Evolutionary conservation across 257 asterid species (phyloP), one percentile per base, ranked within the genome.

Genomic region (Ocimum tenuiflorum): DNA sequence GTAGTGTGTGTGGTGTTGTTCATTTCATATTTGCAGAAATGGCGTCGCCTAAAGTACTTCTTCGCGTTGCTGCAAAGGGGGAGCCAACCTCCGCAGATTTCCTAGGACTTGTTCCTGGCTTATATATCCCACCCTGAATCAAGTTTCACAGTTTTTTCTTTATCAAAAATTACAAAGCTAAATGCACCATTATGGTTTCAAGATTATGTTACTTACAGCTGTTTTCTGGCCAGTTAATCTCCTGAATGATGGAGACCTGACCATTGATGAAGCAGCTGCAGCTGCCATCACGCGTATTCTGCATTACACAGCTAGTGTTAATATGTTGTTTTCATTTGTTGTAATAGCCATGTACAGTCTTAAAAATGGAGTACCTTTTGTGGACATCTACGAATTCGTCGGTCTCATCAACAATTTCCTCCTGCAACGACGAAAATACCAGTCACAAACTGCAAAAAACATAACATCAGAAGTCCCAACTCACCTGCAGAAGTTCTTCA

Each of bases 231-330:
- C 71, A 15, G 78, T 78, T 68, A 87, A 71, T 78, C 94, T 76
- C 60, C 97, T 79, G 68, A 75, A 72, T 15, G 95, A 89, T 45
- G 97, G 95, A 46, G 91, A 89, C 23, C 95, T 92, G 27, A 91
- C 96, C 72, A 91, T 68, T 50, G 86, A 86, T 58, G 97, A 87
- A 74, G 97, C 96, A 49, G 95, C 96, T 11, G 95, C 96, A 17
- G 97, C 97, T 9, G 97, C 97, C 47, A 85, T 95, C 73, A 86
- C 96, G 12, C 92, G 95, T 81, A 91, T 91, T 81, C 97, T 88
- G 84, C 81, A 80, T 24, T 65, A 49, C 8, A 45, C 33, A 64
- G 35, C 27, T 41, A 2, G 58, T 3, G 0, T 19, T 12, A 65
- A 42, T 4, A 1, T 13, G n/a, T 29, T 42, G 35, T 60, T 66